These are phyloP conservation scores for Gossypium lobatum DNA, from an alignment of 441 rosid species.

Conservation along the genomic window DNA sequence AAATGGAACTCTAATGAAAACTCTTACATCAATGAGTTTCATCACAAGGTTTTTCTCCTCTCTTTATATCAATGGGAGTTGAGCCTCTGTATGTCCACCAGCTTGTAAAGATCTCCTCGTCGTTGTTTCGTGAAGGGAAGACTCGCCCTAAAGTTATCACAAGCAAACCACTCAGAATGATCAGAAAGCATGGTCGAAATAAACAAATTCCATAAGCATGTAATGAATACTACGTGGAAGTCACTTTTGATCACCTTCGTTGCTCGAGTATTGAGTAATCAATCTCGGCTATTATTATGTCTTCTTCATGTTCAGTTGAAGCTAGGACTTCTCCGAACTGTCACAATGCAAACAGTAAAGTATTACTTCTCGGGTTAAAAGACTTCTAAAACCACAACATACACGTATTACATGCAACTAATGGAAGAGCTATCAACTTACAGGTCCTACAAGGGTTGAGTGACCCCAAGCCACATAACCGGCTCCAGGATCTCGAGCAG, in stretches of 20 bases:
- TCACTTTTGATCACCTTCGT: slow-evolving; percentile 45
- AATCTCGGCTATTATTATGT: slow-evolving; percentile 67
- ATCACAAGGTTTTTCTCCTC: neutral
- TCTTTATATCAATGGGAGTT: slow-evolving; percentile 25
- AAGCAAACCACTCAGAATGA: neutral
- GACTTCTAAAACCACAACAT: neutral
- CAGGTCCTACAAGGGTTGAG: slow-evolving; percentile 90
- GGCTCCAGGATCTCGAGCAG: slow-evolving; percentile 74
- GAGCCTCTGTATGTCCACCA: slow-evolving; percentile 70
- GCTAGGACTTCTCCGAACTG: slow-evolving; percentile 95
- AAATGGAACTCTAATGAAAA: neutral
- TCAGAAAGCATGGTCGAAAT: neutral
- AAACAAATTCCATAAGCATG: neutral
- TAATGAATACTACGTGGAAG: neutral
- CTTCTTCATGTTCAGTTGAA: slow-evolving; percentile 78
- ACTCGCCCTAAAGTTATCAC: slow-evolving; percentile 41
- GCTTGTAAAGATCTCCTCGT: slow-evolving; percentile 85
- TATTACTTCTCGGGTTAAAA: neutral
- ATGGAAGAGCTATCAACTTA: slow-evolving; percentile 30
- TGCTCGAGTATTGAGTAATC: slow-evolving; percentile 70
- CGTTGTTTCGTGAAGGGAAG: slow-evolving; percentile 80
- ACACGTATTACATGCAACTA: neutral
- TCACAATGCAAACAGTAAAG: slow-evolving; percentile 14
- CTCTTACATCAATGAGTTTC: neutral
- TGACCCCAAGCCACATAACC: slow-evolving; percentile 97